Evolutionary conservation across 192 early-diverging fungal genomes (phyloP).

Genomic region (Chytriomyces sp.): DNA sequence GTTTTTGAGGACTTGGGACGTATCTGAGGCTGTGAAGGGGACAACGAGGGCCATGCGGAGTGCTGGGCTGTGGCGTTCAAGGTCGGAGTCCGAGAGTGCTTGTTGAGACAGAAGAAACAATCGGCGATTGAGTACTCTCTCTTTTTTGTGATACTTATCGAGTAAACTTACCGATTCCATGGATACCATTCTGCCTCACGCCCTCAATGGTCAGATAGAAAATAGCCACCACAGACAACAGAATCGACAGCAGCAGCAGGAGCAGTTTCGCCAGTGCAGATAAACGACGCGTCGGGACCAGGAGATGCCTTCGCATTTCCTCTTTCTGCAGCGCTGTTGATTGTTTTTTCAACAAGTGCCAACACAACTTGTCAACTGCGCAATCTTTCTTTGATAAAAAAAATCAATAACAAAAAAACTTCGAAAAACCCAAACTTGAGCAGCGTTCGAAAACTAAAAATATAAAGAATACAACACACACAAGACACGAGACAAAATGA

Average conservation of each 20-base stretch:
- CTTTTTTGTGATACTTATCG: no score
- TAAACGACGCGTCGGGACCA: neutral
- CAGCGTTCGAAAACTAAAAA: neutral
- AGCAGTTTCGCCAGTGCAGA: neutral
- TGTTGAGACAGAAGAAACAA: neutral
- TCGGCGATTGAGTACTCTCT: no score
- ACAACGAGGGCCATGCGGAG: constrained; percentile 37
- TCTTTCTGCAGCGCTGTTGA: no score
- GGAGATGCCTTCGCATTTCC: no score
- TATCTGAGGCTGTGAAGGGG: constrained; percentile 32
- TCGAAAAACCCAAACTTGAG: no score
- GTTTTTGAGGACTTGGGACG: constrained; percentile 15
- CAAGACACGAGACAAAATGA: neutral
- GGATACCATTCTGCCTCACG: neutral
- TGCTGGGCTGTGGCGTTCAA: constrained; percentile 21
- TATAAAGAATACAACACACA: neutral
- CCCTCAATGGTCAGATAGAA: neutral
- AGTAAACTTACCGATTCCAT: neutral
- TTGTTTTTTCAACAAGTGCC: no score
- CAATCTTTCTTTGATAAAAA: no score
- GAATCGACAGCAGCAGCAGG: neutral
- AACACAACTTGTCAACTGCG: no score
- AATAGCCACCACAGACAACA: neutral
- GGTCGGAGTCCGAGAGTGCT: constrained; percentile 26
- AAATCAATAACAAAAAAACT: no score